Base-by-base conservation (phyloP, 2,329 filamentous ascomycete genomes). In the Aureobasidium sp. region DNA sequence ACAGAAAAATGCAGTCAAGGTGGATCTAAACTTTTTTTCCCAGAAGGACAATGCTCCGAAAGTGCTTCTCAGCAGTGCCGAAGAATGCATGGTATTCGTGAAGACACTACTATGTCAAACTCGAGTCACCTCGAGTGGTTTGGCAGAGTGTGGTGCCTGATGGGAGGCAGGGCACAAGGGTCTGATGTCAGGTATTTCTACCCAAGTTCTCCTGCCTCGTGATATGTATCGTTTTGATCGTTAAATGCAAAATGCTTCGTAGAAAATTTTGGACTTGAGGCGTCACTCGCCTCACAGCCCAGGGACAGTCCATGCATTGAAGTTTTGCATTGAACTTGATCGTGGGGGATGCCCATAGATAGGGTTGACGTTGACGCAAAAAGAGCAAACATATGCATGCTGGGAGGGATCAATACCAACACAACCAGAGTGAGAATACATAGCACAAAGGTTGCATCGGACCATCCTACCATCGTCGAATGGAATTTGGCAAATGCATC, bases 381-480 rank as follows among this genome's bases (percentile, higher is more conserved):
- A 79, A 44, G 78, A 70, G 68, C 81, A 83, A 13, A 81, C 75
- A 65, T 81, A 82, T 25, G 78, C 72, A 1, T 77, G 76, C 10
- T 76, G 72, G 80, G 71, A 59, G 76, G 76, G 74, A 21, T 75
- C 70, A 61, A 80, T 77, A 2, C 83, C 82, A 27, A 85, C 77
- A 66, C 84, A 87, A 60, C 76, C 76, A 36, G 80, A 80, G 67
- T 87, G 84, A 34, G 84, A 74, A 80, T 82, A 86, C 66, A 85
- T 83, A n/a, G 76, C 80, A 73, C 84, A 87, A 29, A 80, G 82
- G 70, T 83, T 81, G 72, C 84, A 87, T 74, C 85, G 83, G 50
- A 86, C 78, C 79, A 86, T 83, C 66, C 79, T 78, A 27, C 79
- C 81, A 59, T 79, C 78, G 59, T 79, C 82, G 44, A 82, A 78